A percentile compares a stretch with the other conserved stretches of the same genome.
Conservation (phyloP, 352 stramenopile genomes). For the Pythium grandisporangium region DNA sequence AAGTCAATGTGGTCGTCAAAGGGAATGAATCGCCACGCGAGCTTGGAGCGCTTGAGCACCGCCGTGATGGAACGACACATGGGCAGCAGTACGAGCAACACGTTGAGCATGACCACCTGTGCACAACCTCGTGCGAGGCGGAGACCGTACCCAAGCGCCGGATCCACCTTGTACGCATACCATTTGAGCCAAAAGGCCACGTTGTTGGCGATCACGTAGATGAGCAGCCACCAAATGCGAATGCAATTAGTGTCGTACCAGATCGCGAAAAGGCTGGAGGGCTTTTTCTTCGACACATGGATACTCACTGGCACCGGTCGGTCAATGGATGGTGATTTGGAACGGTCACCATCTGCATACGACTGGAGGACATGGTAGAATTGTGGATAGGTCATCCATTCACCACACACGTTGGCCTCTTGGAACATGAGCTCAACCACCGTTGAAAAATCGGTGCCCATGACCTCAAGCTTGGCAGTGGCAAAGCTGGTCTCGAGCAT, state of each 20-base stretch:
- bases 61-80: conserved; percentile 75
- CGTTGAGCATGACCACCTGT: conserved; percentile 75
- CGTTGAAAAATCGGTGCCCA: conserved; percentile 59
- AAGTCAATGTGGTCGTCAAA: conserved; percentile 77
- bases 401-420: conserved; percentile 46
- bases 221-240: conserved; percentile 69
- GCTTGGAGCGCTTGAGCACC: conserved; percentile 52
- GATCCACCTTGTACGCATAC: conserved; percentile 60
- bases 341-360: too few species aligned
- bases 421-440: conserved; percentile 64
- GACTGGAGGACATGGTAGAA: conserved; percentile 63
- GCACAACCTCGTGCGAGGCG: conserved; percentile 61
- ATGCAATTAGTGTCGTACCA: conserved; percentile 69
- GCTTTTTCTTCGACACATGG: conserved; percentile 16
- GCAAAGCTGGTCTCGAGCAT: conserved; percentile 72
- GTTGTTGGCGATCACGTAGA: conserved; percentile 65
- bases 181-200: conserved; percentile 70
- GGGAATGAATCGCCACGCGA: conserved; percentile 67
- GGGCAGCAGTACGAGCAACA: conserved; percentile 59
- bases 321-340: conserved; percentile 38
- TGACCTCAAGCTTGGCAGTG: conserved; percentile 52
- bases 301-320: conserved; percentile 15
- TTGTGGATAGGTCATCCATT: conserved; percentile 57
- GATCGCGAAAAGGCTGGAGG: conserved; percentile 47
- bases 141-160: conserved; percentile 62